These are phyloP conservation scores for Suhomyces bribrorum DNA, from an alignment of 1,139 yeast species.

Conservation along the genomic window DNA sequence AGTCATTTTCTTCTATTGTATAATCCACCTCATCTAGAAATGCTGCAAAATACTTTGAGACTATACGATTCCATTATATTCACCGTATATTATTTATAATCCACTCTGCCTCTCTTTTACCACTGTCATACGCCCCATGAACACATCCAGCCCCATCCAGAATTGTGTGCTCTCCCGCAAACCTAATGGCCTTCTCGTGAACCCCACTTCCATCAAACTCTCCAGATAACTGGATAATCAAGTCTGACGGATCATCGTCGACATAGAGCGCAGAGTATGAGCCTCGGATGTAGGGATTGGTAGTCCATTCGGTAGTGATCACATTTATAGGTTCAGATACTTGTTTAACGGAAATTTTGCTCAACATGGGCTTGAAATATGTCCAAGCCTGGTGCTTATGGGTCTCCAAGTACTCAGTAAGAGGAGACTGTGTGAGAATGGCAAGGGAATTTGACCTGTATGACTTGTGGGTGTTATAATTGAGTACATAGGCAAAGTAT, in stretches of 20 bases:
- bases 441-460: conserved; percentile 41
- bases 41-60: too few relatives aligned
- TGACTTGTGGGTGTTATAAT: conserved; percentile 20
- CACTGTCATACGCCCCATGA: conserved; percentile 76
- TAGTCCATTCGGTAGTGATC: conserved; percentile 68
- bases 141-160: conserved; percentile 83
- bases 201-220: conserved; percentile 53
- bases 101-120: conserved; percentile 65
- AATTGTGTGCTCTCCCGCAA: conserved; percentile 85
- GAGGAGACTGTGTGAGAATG: conserved; percentile 66
- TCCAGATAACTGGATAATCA: conserved; percentile 53
- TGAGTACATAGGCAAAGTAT: conserved; percentile 33
- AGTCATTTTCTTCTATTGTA: too few relatives aligned
- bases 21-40: too few relatives aligned
- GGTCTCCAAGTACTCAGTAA: conserved; percentile 53
- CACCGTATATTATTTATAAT: conserved; percentile 24
- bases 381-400: conserved; percentile 43
- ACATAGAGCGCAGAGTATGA: conserved; percentile 71
- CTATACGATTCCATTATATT: too few relatives aligned
- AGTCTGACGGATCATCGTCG: conserved; percentile 67
- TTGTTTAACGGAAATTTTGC: conserved; percentile 21
- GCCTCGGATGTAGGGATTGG: conserved; percentile 67
- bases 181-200: conserved; percentile 48
- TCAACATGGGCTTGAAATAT: conserved; percentile 39
- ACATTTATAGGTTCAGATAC: conserved; percentile 48